Conservation (phyloP, 2,329 filamentous ascomycete genomes). For the Thelonectria olida region DNA sequence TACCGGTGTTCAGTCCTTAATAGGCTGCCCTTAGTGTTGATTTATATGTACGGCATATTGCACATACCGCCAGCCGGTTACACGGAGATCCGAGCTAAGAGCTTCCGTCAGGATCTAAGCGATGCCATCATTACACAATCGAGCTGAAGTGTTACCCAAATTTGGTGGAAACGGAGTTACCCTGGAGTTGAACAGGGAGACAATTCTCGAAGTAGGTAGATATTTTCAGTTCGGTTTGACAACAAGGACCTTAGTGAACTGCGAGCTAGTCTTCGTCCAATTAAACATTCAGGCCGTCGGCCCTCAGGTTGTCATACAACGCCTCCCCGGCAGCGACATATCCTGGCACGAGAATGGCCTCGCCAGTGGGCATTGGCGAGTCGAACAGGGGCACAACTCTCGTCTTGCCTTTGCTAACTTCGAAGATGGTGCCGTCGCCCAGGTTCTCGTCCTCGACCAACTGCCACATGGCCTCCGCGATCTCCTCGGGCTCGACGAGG, state of each 20-base stretch:
- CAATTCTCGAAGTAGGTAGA: too few relatives aligned
- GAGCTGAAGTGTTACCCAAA: not conserved
- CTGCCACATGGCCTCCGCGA: constrained; percentile 44
- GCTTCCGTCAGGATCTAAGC: not conserved
- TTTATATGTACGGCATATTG: not conserved
- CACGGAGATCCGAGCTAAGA: not conserved
- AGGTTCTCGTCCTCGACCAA: constrained; percentile 37
- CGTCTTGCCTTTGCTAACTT: constrained; percentile 38
- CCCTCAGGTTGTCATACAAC: constrained; percentile 35
- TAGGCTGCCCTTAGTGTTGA: not conserved
- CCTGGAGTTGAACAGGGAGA: too few relatives aligned
- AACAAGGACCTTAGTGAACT: too few relatives aligned
- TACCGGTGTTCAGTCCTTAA: not conserved
- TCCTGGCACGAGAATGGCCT: constrained; percentile 34
- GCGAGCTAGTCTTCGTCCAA: not conserved
- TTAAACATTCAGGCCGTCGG: constrained; percentile 35
- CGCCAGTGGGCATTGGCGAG: constrained; percentile 36
- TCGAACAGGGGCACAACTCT: constrained; percentile 43
- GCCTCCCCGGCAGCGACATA: constrained; percentile 33
- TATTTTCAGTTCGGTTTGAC: too few relatives aligned
- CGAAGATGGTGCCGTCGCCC: constrained; percentile 45
- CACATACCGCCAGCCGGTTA: not conserved
- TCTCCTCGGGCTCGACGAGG: constrained; percentile 44
- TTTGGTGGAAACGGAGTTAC: not conserved
- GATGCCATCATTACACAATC: not conserved